Percentiles rank a stretch among this genome's conserved stretches.
Conservation (phyloP, 352 stramenopile genomes). For the Stramenopiles sp. region DNA sequence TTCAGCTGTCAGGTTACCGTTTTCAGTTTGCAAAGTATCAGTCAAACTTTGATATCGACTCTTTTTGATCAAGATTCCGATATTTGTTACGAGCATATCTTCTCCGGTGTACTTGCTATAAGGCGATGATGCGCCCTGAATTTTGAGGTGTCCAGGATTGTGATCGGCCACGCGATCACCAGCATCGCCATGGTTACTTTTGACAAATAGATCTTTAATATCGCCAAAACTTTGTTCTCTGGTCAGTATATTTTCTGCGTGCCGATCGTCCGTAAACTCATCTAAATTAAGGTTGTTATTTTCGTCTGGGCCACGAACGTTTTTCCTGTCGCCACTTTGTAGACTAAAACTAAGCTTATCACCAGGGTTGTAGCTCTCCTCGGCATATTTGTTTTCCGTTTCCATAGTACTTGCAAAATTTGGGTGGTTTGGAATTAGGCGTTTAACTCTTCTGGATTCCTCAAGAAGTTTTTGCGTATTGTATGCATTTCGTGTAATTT, state of each 20-base stretch:
- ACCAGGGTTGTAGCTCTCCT: not conserved
- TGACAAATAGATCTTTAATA: not conserved
- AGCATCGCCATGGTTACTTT: too few species aligned
- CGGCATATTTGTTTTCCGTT: not conserved
- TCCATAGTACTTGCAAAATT: slow-evolving; percentile 37
- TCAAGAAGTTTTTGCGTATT: slow-evolving; percentile 60
- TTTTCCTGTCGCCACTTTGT: not conserved
- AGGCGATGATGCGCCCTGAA: too few species aligned
- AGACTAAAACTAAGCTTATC: not conserved
- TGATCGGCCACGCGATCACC: too few species aligned
- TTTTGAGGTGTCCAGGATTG: too few species aligned
- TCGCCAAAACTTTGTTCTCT: not conserved
- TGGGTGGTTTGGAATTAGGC: slow-evolving; percentile 36
- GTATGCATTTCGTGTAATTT: slow-evolving; percentile 60
- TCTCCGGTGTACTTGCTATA: too few species aligned
- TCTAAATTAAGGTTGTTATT: not conserved
- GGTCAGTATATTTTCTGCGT: not conserved
- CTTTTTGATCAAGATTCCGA: not conserved
- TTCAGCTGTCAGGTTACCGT: not conserved
- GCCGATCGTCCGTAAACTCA: not conserved
- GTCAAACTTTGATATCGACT: not conserved
- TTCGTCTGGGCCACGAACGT: not conserved
- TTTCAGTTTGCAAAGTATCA: not conserved
- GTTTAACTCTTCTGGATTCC: slow-evolving; percentile 48
- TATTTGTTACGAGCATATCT: not conserved